Evolutionary conservation across 73 alveolate species (phyloP).

Genomic region (Paramecium caudatum): DNA sequence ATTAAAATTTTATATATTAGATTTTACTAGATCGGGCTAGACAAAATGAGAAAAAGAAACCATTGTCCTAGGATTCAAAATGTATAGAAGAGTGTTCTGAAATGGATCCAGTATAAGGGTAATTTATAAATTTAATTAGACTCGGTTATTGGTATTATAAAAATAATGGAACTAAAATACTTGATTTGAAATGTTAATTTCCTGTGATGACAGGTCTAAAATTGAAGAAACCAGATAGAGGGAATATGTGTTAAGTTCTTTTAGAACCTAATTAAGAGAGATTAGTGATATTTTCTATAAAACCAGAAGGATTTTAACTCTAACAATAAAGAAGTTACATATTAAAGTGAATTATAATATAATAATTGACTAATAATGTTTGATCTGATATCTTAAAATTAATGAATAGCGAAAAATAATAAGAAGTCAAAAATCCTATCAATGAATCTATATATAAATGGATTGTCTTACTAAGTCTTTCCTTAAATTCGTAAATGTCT

Average conservation of each 20-base stretch:
- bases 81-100: background rate
- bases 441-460: background rate
- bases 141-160: constrained; percentile 52
- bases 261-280: constrained; percentile 4
- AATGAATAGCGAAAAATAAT: no score
- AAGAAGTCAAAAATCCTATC: no score
- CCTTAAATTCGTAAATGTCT: constrained; percentile 7
- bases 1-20: background rate
- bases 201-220: constrained; percentile 25
- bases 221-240: constrained; percentile 73
- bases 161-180: background rate
- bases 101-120: constrained; percentile 28
- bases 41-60: background rate
- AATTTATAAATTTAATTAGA: background rate
- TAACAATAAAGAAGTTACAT: constrained; percentile 5
- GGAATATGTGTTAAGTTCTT: constrained; percentile 16
- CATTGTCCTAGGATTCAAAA: background rate
- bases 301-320: constrained; percentile 6
- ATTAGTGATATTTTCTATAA: background rate
- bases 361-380: no score
- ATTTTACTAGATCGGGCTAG: constrained; percentile 9
- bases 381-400: no score
- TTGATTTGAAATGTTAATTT: background rate
- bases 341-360: no score
- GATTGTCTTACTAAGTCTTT: constrained; percentile 12